A percentile compares a stretch with the other conserved stretches of the same genome.
phyloP scores from a whole-genome alignment of 1,139 yeast genomes.

The Scheffersomyces lignicola region DNA sequence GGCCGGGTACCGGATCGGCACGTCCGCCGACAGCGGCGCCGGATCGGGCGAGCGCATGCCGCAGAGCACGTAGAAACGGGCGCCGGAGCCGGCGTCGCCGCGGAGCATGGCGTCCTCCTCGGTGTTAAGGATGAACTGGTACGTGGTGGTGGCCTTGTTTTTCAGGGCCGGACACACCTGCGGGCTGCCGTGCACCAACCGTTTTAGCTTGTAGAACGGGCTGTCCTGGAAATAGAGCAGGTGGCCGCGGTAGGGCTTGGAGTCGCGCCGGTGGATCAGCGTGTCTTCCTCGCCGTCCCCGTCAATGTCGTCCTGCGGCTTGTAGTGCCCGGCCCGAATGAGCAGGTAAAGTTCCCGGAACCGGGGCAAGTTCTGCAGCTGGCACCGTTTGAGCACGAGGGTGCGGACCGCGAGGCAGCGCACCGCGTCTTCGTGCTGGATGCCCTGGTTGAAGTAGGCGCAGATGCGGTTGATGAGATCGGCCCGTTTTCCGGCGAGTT shows the following conservation, averaged over 20 bases:
- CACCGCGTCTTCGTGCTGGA: slow-evolving; percentile 34
- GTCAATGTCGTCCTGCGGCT: slow-evolving; percentile 11
- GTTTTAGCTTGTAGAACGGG: slow-evolving; percentile 52
- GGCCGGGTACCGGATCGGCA: slow-evolving; percentile 53
- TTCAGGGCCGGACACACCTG: slow-evolving; percentile 21
- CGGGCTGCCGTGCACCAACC: slow-evolving; percentile 49
- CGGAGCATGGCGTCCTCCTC: slow-evolving; percentile 28
- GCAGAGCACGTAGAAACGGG: slow-evolving; percentile 46
- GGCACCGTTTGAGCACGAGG: slow-evolving; percentile 37
- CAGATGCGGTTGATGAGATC: slow-evolving; percentile 50
- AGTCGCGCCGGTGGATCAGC: slow-evolving; percentile 13
- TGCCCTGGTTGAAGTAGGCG: slow-evolving; percentile 36
- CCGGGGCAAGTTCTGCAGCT: slow-evolving; percentile 38
- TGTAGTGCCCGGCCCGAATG: slow-evolving; percentile 18
- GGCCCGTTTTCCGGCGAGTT: slow-evolving; percentile 50
- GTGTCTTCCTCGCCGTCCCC: background rate
- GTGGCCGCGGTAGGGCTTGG: slow-evolving; percentile 27
- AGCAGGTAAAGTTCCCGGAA: slow-evolving; percentile 31
- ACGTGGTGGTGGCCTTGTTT: slow-evolving; percentile 40
- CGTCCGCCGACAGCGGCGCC: slow-evolving; percentile 33
- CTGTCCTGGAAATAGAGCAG: slow-evolving; percentile 47
- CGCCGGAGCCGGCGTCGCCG: slow-evolving; percentile 20
- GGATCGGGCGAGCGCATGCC: slow-evolving; percentile 35
- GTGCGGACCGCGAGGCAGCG: slow-evolving; percentile 45
- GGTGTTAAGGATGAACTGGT: slow-evolving; percentile 39